Base-by-base conservation (phyloP, 768 basidiomycete species). In the Boletus huronensis region DNA sequence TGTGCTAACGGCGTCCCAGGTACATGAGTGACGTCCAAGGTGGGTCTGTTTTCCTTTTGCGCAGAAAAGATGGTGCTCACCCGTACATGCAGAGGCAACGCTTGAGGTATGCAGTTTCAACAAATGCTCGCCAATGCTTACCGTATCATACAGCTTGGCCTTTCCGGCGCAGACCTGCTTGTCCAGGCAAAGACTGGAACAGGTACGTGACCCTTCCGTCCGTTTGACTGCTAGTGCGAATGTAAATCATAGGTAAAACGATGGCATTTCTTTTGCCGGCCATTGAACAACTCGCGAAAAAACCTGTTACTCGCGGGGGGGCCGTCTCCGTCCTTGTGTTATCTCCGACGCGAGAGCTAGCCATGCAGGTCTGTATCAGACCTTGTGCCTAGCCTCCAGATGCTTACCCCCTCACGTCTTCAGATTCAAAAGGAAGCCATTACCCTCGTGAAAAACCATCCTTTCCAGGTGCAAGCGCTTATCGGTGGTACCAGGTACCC, bases 191-290 rank as follows among this genome's bases (percentile, higher is more conserved):
- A 79, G 58, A 85, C 82, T 2, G 83, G 83, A 29, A 86, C 85
- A 13, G 85, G 84, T 69, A 73, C 74, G 72, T 47, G n/a, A 32
- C 25, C 13, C 47, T 16, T 26, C 13, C 6, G n/a, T 26, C 11
- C 14, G 9, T 35, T 44, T 11, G 2, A 26, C 19, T 1, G 6
- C 25, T 2, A 6, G 26, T 44, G 10, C 26, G 48, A 44, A 61
- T 36, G 14, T 14, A 17, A 8, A 23, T 47, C 10, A 11, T 16
- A 60, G 86, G 85, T 45, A 88, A 88, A 74, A 88, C 87, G 11
- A 78, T 85, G 34, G 87, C 85, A 5, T 90, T 90, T 64, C 80
- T 86, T 17, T 71, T 90, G n/a, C 88, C 88, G 0, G 82, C 88
- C 29, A 75, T 90, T 39, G 87, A 90, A 64, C 80, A 77, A 43